Percentiles rank a stretch among this genome's conserved stretches.
Evolutionary conservation across 2,329 filamentous ascomycete species (phyloP).

Genomic region (Botrytis fabae): DNA sequence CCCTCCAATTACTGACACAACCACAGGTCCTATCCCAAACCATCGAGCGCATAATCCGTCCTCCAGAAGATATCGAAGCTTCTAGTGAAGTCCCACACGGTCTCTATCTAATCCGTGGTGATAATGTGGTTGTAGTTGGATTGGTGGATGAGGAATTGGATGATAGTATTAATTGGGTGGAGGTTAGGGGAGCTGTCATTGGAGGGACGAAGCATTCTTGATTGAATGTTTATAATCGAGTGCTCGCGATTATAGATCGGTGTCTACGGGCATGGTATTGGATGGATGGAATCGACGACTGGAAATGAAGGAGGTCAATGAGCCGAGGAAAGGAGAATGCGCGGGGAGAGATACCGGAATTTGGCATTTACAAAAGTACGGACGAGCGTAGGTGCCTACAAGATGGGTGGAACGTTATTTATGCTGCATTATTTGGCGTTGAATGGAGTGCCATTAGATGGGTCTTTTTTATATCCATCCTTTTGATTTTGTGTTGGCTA

Average conservation of each 20-base stretch:
- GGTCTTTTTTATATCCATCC: constrained; percentile 10
- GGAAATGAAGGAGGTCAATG: neutral
- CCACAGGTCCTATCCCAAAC: constrained; percentile 74
- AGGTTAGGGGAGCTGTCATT: constrained; percentile 82
- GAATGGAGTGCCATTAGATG: constrained; percentile 12
- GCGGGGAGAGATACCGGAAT: constrained; percentile 13
- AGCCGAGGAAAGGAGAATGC: neutral
- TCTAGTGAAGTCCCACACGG: constrained; percentile 81
- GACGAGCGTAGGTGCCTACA: neutral
- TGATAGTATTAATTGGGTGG: constrained; percentile 85
- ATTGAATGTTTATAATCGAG: constrained; percentile 19
- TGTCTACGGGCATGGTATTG: neutral
- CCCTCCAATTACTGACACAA: constrained; percentile 15
- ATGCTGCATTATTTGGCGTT: constrained; percentile 21
- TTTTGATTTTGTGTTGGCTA: neutral
- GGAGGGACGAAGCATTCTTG: constrained; percentile 77
- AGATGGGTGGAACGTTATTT: neutral
- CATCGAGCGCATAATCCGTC: constrained; percentile 86
- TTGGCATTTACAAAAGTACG: constrained; percentile 6
- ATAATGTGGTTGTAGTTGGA: constrained; percentile 90
- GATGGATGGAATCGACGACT: neutral
- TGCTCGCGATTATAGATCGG: too few relatives aligned
- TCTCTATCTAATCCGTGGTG: constrained; percentile 87
- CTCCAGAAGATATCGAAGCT: constrained; percentile 77
- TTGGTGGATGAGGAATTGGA: constrained; percentile 89